Evolutionary conservation across 2,329 filamentous ascomycete species (phyloP).

Genomic region (Sporothrix sp.): DNA sequence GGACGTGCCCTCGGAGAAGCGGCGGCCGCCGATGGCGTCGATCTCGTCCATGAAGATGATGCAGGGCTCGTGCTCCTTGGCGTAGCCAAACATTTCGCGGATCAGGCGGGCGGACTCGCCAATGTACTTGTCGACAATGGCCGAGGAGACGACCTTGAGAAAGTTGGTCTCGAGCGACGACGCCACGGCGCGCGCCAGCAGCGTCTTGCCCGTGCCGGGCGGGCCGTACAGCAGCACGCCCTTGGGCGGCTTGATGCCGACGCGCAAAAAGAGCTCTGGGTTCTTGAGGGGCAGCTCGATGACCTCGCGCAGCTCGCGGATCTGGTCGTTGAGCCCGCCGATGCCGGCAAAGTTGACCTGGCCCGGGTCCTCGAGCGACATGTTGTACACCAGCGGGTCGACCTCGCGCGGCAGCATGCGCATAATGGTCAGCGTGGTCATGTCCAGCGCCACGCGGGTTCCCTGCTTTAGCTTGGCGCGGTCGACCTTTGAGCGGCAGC

Average conservation of each 20-base stretch:
- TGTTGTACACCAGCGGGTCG: conserved; percentile 98
- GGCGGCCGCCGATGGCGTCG: conserved; percentile 90
- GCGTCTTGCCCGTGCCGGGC: conserved; percentile 92
- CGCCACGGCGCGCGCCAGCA: conserved; percentile 87
- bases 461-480: conserved; percentile 95
- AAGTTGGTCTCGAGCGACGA: conserved; percentile 98
- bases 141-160: conserved; percentile 95
- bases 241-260: conserved; percentile 98
- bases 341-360: conserved; percentile 99
- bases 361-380: conserved; percentile 99
- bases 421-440: conserved; percentile 99
- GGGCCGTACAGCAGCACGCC: conserved; percentile 93
- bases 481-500: conserved; percentile 96
- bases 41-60: conserved; percentile 99
- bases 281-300: conserved; percentile 97
- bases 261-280: conserved; percentile 91
- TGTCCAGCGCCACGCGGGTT: conserved; percentile 96
- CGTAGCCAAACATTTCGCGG: conserved; percentile 98
- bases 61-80: conserved; percentile 97
- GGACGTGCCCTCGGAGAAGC: conserved; percentile 95
- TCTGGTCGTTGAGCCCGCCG: conserved; percentile 97
- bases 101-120: conserved; percentile 96
- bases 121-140: conserved; percentile 99
- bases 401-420: conserved; percentile 95
- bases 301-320: conserved; percentile 96